phyloP scores from a whole-genome alignment of 805 yeast species.

The Kluyveromyces lactis region DNA sequence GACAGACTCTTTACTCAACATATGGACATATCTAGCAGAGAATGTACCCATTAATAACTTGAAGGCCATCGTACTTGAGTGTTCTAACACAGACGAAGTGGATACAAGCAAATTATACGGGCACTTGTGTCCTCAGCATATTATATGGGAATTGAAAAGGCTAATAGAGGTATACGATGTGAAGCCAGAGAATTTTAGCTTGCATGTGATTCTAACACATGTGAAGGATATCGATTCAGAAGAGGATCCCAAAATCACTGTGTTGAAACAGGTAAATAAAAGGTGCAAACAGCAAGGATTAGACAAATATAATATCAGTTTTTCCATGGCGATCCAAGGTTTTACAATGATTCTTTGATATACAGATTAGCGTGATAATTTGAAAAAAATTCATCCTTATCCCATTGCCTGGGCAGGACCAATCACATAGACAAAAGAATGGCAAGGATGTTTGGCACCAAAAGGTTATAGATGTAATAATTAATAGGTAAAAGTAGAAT shows the following conservation, averaged over 20 bases:
- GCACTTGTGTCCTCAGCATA: conserved; percentile 62
- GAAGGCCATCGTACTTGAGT: conserved; percentile 62
- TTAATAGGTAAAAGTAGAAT: no score
- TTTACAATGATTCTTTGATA: conserved; percentile 10
- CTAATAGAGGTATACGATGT: conserved; percentile 36
- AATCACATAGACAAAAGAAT: no score
- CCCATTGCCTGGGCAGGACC: conserved; percentile 2
- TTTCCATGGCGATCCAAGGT: conserved; percentile 25
- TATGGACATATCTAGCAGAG: conserved; percentile 54
- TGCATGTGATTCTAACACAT: conserved; percentile 39
- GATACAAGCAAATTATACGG: conserved; percentile 55
- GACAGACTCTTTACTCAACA: conserved; percentile 24
- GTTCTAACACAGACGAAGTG: conserved; percentile 50
- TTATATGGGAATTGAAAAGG: conserved; percentile 46
- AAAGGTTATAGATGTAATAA: no score
- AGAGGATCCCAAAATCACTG: conserved; percentile 50
- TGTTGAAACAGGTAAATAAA: conserved; percentile 37
- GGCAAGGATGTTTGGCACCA: no score
- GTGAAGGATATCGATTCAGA: conserved; percentile 36
- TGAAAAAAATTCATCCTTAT: no score
- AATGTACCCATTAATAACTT: conserved; percentile 35
- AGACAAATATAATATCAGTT: conserved; percentile 30
- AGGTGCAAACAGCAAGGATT: conserved; percentile 30
- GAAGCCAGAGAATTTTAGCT: conserved; percentile 26
- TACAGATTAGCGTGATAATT: not conserved